phyloP scores from a whole-genome alignment of 345 rosid genomes.

The Lepidium aucheri region DNA sequence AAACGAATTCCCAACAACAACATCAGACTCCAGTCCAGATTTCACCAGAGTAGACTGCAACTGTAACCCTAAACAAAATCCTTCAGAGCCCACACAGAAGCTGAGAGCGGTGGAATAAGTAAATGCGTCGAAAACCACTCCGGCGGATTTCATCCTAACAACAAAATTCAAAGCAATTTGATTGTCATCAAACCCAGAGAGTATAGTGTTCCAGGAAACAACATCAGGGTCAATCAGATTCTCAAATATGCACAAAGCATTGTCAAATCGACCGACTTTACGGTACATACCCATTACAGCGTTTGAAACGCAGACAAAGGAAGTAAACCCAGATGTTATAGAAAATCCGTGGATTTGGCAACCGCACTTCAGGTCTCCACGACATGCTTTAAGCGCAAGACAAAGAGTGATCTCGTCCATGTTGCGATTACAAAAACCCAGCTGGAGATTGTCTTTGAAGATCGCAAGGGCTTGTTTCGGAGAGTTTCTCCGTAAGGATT shows the following conservation, averaged over 20 bases:
- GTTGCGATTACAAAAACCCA: constrained; percentile 12
- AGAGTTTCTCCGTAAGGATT: constrained; percentile 27
- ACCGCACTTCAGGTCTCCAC: constrained; percentile 41
- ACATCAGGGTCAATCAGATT: constrained; percentile 51
- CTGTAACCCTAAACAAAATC: constrained; percentile 57
- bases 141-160: constrained; percentile 40
- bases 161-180: constrained; percentile 48
- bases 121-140: constrained; percentile 51
- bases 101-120: constrained; percentile 55
- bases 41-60: constrained; percentile 49
- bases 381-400: constrained; percentile 60
- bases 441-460: constrained; percentile 36
- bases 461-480: constrained; percentile 32
- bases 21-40: constrained; percentile 48
- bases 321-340: constrained; percentile 48
- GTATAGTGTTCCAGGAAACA: constrained; percentile 88
- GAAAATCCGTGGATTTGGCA: constrained; percentile 71
- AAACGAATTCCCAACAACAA: constrained; percentile 72
- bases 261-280: constrained; percentile 43
- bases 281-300: constrained; percentile 66
- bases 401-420: constrained; percentile 52
- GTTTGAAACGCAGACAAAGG: constrained; percentile 49
- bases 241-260: constrained; percentile 56
- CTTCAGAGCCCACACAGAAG: constrained; percentile 45
- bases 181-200: constrained; percentile 57